These are phyloP conservation scores for Metrosideros polymorpha DNA, from an alignment of 441 rosid genomes.

Conservation along the genomic window DNA sequence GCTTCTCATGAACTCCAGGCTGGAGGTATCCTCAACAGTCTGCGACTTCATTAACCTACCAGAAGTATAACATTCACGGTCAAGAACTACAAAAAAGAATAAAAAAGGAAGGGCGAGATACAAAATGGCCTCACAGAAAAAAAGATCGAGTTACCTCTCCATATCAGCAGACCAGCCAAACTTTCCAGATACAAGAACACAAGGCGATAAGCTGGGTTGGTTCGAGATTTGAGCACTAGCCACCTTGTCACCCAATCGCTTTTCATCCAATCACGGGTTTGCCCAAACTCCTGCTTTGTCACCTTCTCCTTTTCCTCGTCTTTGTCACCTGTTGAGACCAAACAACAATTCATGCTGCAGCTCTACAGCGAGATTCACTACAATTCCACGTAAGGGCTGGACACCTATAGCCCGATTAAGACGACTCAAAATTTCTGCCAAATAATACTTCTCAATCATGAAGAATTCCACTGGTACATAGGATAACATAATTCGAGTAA, in stretches of 20 bases:
- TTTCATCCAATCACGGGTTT: conserved; percentile 96
- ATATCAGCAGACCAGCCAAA: conserved; percentile 98
- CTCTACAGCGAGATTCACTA: not conserved
- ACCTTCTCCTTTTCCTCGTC: conserved; percentile 82
- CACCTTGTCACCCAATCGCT: conserved; percentile 73
- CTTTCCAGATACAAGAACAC: conserved; percentile 89
- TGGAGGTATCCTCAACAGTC: conserved; percentile 62
- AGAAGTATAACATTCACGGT: not conserved
- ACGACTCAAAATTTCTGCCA: not conserved
- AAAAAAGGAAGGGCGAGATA: not conserved
- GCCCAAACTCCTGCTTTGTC: conserved; percentile 72
- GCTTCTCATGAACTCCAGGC: conserved; percentile 85
- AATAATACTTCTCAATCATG: not conserved
- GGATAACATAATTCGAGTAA: not conserved
- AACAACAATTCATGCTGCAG: not conserved
- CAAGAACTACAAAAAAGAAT: no score
- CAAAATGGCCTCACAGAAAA: not conserved
- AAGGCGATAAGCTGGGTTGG: conserved; percentile 86
- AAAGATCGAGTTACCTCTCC: conserved; percentile 57
- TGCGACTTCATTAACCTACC: conserved; percentile 88
- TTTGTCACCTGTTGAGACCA: conserved; percentile 55
- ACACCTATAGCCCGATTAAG: not conserved
- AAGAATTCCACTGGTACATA: not conserved
- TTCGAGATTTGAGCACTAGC: conserved; percentile 86
- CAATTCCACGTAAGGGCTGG: not conserved